Conservation (phyloP, 345 rosid genomes). For the Syzygium jambos region DNA sequence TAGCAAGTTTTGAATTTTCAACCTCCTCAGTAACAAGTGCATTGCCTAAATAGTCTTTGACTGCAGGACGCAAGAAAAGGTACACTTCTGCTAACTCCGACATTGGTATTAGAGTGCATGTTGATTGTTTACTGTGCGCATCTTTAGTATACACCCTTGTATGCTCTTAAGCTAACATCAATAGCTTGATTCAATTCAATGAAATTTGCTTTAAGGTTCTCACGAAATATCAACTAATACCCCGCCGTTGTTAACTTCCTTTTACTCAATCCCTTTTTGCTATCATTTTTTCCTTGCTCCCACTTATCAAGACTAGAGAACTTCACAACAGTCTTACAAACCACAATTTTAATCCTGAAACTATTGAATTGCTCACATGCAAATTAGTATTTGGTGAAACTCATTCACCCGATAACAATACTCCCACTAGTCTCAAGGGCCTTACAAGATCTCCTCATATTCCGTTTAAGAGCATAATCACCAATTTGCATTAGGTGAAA, state of each 20-base stretch:
- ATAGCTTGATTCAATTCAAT: background rate
- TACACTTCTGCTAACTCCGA: background rate
- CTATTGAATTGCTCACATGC: background rate
- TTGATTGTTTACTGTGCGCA: background rate
- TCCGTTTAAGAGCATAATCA: background rate
- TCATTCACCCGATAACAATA: background rate
- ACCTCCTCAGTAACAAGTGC: background rate
- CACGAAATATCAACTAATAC: background rate
- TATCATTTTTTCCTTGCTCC: background rate
- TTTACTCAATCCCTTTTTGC: background rate
- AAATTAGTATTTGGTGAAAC: background rate
- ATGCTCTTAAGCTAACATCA: background rate
- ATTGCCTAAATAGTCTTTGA: background rate
- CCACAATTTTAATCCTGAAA: background rate
- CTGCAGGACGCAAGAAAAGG: background rate
- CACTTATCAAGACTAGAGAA: background rate
- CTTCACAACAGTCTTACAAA: background rate
- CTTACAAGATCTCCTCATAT: background rate
- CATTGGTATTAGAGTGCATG: background rate
- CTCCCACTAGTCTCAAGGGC: background rate
- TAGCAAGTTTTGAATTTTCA: background rate
- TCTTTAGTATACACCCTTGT: background rate
- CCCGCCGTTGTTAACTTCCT: background rate
- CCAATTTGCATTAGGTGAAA: background rate
- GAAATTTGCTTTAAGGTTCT: background rate